These are phyloP conservation scores for Citrus inodora DNA, from an alignment of 345 rosid genomes.

Conservation along the genomic window DNA sequence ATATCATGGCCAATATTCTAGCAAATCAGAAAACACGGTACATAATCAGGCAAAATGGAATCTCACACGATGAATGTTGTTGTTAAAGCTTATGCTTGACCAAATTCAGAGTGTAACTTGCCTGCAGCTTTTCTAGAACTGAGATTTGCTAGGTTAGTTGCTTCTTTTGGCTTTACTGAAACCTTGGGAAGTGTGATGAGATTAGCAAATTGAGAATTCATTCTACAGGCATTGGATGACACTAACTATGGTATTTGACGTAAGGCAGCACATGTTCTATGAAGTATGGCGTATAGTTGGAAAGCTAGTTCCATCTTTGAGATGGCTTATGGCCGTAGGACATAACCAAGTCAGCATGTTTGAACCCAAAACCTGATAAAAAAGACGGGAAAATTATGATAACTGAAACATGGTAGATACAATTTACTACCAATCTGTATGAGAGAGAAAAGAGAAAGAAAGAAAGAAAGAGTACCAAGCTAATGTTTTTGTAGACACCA, in stretches of 20 bases:
- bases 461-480: constrained; percentile 39
- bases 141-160: background rate
- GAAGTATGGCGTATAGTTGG: constrained; percentile 45
- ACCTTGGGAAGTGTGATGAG: background rate
- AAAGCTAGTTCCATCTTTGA: constrained; percentile 61
- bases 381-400: constrained; percentile 6
- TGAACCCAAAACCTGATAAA: constrained; percentile 69
- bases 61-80: background rate
- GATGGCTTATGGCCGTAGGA: constrained; percentile 58
- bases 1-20: background rate
- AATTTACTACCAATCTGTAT: background rate
- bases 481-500: constrained; percentile 56
- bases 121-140: background rate
- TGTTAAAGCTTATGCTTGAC: background rate
- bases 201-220: background rate
- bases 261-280: constrained; percentile 4
- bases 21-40: background rate
- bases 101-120: background rate
- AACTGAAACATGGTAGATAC: background rate
- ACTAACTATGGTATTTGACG: background rate
- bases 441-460: background rate
- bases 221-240: background rate
- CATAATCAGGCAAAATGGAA: background rate
- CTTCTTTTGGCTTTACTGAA: background rate
- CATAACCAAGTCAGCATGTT: constrained; percentile 76